These are phyloP conservation scores for Endogone sp. DNA, from an alignment of 192 early-diverging fungal genomes.

Conservation along the genomic window DNA sequence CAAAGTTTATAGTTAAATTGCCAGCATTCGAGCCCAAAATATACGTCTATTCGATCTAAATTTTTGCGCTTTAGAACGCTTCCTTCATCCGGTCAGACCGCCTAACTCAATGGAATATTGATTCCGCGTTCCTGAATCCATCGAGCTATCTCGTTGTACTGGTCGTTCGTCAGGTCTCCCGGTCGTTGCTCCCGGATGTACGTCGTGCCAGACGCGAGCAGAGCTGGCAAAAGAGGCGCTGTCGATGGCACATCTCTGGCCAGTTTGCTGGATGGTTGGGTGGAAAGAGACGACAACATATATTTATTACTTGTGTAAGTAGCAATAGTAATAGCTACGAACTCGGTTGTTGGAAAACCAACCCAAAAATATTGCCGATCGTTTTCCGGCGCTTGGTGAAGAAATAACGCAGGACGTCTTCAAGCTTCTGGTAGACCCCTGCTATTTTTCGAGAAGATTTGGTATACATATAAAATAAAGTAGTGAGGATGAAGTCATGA, in stretches of 20 bases:
- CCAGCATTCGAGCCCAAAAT: too few species aligned
- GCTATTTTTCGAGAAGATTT: neutral
- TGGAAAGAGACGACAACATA: conserved; percentile 7
- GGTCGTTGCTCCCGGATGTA: neutral
- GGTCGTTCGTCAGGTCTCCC: neutral
- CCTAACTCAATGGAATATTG: neutral
- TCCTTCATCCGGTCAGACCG: too few species aligned
- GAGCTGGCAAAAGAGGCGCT: neutral
- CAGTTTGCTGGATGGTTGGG: neutral
- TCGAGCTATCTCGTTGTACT: neutral
- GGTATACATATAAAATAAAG: neutral
- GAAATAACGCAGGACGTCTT: conserved; percentile 54
- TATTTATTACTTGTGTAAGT: neutral
- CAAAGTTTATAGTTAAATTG: too few species aligned
- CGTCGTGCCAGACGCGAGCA: neutral
- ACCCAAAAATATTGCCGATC: conserved; percentile 53
- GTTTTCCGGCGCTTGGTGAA: conserved; percentile 73
- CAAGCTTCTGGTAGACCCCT: conserved; percentile 37
- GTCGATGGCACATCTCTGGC: neutral
- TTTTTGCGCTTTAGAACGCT: too few species aligned
- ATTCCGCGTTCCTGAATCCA: neutral
- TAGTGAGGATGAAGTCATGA: too few species aligned
- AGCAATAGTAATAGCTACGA: neutral
- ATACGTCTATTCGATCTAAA: too few species aligned
- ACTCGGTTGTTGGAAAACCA: neutral